These are phyloP conservation scores for Colletotrichum sp. DNA, from an alignment of 2,329 filamentous ascomycete genomes.

Conservation along the genomic window DNA sequence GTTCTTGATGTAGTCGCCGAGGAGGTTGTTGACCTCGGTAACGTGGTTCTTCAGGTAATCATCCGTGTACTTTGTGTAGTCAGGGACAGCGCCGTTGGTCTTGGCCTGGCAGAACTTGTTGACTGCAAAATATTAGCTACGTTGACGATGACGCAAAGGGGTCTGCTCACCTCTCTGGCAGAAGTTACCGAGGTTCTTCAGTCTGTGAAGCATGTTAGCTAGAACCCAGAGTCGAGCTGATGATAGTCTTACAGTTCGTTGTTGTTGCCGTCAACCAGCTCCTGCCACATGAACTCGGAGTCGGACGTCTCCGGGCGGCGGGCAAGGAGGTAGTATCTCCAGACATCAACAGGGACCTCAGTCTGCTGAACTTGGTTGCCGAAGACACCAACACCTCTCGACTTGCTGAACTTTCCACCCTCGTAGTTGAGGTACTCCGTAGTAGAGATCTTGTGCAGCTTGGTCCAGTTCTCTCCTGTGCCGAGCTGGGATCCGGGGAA, in stretches of 20 bases:
- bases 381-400: constrained; percentile 87
- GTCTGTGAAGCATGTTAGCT: constrained; percentile 14
- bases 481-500: constrained; percentile 89
- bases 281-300: constrained; percentile 87
- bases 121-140: background rate
- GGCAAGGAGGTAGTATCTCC: constrained; percentile 89
- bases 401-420: constrained; percentile 91
- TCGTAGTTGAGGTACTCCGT: constrained; percentile 89
- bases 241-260: constrained; percentile 66
- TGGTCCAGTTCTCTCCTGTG: constrained; percentile 85
- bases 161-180: constrained; percentile 57
- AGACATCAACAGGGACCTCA: constrained; percentile 84
- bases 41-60: constrained; percentile 58
- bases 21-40: constrained; percentile 66
- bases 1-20: constrained; percentile 70
- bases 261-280: constrained; percentile 86
- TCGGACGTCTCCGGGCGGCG: constrained; percentile 86
- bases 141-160: background rate
- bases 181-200: constrained; percentile 77
- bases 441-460: constrained; percentile 85
- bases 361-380: constrained; percentile 89
- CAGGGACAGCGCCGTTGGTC: constrained; percentile 72
- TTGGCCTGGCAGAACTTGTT: constrained; percentile 80
- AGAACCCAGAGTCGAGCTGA: background rate
- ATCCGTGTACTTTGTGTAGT: constrained; percentile 60